phyloP scores from a whole-genome alignment of 2,329 filamentous ascomycete genomes.

The Capronia coronata region DNA sequence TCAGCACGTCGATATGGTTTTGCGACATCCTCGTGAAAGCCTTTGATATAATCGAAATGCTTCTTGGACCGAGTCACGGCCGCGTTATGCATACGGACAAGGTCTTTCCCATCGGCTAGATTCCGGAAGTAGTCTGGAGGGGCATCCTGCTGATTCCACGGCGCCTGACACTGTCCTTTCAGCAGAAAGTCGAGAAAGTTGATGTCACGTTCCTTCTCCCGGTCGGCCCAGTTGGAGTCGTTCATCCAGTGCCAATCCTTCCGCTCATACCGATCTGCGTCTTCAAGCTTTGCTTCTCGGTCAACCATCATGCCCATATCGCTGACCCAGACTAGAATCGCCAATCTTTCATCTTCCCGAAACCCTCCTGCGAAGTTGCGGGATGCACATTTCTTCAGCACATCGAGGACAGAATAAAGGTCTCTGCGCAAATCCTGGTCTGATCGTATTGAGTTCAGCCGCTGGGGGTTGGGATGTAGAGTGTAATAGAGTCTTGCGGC shows the following conservation, averaged over 20 bases:
- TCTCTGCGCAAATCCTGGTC: constrained; percentile 81
- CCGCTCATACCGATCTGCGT: constrained; percentile 63
- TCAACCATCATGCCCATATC: constrained; percentile 70
- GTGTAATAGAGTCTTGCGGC: constrained; percentile 97
- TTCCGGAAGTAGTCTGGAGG: constrained; percentile 56
- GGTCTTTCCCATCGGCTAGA: constrained; percentile 70
- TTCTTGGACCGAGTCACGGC: constrained; percentile 76
- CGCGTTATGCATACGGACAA: constrained; percentile 85
- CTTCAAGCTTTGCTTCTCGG: constrained; percentile 70
- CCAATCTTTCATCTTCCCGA: constrained; percentile 67
- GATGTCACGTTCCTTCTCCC: constrained; percentile 69
- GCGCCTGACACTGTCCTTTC: constrained; percentile 13
- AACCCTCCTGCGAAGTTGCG: constrained; percentile 81
- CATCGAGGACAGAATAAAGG: constrained; percentile 77
- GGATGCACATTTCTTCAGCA: constrained; percentile 83
- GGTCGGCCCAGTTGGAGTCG: constrained; percentile 58
- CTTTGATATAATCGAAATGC: constrained; percentile 81
- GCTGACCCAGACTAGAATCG: constrained; percentile 71
- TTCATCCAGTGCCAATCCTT: constrained; percentile 73
- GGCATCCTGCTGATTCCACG: constrained; percentile 17
- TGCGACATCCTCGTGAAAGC: constrained; percentile 82
- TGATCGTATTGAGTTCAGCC: constrained; percentile 76
- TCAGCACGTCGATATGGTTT: constrained; percentile 93
- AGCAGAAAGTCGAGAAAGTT: constrained; percentile 71
- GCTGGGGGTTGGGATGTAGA: constrained; percentile 77